These are phyloP conservation scores for Hortiboletus campestris DNA, from an alignment of 768 basidiomycete species.

Conservation along the genomic window DNA sequence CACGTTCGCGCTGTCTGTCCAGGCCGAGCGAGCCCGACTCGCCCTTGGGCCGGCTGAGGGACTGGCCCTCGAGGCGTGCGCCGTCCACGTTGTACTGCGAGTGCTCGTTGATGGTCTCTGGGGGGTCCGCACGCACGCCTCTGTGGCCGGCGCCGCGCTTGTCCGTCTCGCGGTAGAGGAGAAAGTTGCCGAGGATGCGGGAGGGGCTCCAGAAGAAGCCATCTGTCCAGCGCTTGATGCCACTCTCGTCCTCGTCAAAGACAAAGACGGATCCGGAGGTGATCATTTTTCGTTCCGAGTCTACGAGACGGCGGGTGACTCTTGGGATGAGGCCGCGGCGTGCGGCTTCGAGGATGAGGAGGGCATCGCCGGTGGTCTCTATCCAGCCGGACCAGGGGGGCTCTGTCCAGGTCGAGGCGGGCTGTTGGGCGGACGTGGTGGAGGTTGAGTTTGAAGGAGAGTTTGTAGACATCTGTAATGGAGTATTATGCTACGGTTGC, in stretches of 20 bases:
- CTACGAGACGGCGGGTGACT: conserved; percentile 88
- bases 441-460: background rate
- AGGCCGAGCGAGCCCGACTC: conserved; percentile 47
- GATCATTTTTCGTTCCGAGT: conserved; percentile 91
- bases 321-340: conserved; percentile 86
- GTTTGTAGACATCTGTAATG: conserved; percentile 28
- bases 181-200: conserved; percentile 30
- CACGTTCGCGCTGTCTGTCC: conserved; percentile 59
- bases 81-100: conserved; percentile 36
- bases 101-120: conserved; percentile 40
- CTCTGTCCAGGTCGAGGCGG: conserved; percentile 65
- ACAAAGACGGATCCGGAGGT: conserved; percentile 93
- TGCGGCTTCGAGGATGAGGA: conserved; percentile 96
- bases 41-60: conserved; percentile 64
- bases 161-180: too few species aligned
- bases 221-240: conserved; percentile 98
- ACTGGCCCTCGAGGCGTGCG: conserved; percentile 36
- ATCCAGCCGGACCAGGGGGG: conserved; percentile 95
- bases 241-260: conserved; percentile 95
- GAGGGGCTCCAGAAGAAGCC: conserved; percentile 96
- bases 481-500: background rate
- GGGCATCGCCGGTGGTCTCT: conserved; percentile 91
- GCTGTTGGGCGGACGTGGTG: conserved; percentile 28
- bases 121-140: conserved; percentile 33
- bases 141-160: too few species aligned